A percentile compares a stretch with the other conserved stretches of the same genome.
phyloP scores from a whole-genome alignment of 257 asterid species.

The Solanum tarapatanum region DNA sequence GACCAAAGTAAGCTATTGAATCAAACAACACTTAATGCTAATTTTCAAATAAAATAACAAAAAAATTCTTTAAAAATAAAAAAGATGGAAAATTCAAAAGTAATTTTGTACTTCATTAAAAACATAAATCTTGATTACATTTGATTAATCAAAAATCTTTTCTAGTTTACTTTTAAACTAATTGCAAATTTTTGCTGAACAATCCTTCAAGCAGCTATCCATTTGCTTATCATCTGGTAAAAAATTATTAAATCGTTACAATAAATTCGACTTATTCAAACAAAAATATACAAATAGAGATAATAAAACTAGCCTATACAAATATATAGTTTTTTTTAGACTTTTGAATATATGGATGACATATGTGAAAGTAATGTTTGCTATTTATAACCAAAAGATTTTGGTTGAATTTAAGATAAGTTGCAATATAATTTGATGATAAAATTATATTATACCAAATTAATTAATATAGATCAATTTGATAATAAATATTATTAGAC shows the following conservation, averaged over 20 bases:
- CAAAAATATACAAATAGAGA: too few species aligned
- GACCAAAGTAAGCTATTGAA: too few species aligned
- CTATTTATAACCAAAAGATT: background rate
- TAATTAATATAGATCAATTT: background rate
- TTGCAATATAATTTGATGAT: background rate
- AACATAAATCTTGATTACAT: background rate
- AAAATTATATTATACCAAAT: background rate
- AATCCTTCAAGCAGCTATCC: background rate
- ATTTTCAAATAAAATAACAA: too few species aligned
- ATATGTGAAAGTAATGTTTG: background rate
- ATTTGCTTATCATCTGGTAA: background rate
- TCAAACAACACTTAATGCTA: rapidly evolving
- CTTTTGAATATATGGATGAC: background rate
- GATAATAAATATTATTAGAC: background rate
- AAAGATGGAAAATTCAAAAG: background rate
- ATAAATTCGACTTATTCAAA: background rate
- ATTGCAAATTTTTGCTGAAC: background rate
- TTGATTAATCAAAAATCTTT: background rate
- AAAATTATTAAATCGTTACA: background rate
- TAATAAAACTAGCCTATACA: too few species aligned
- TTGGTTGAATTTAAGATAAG: background rate
- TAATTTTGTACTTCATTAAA: background rate
- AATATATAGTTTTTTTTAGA: background rate
- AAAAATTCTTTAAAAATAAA: too few species aligned
- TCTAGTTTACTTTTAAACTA: background rate